Base-by-base conservation (phyloP, 352 stramenopile genomes). In the Salisapilia sapeloensis region DNA sequence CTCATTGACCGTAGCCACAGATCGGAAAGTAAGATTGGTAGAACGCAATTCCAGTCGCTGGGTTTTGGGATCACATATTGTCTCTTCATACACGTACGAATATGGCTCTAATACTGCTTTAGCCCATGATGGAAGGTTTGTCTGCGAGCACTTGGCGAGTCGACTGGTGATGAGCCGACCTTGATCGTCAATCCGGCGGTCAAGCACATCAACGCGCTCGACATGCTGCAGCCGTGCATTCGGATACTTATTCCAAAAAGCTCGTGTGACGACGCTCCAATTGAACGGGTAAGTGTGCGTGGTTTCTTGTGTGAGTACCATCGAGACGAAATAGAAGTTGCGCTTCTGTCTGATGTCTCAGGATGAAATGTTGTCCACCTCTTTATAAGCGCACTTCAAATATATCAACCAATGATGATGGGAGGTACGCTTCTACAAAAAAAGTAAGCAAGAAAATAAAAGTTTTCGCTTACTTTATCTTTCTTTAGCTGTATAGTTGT, bases 191-290 rank as follows among this genome's bases (percentile, higher is more conserved):
- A 90, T 53, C 24, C 42, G 46, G 19, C 74, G 70, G 40, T 82
- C 71, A 38, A 90, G 40, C 18, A 90, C 67, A 44, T 90, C 74
- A 35, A 86, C 59, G 36, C 74, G 70, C 52, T 90, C 74, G 15
- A 90, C 65, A 36, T 86, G 74, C 16, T 64, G 45, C 9, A 90
- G 66, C 35, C 48, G 56, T 40, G 69, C 51, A 45, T 90, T 84
- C 37, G 74, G 74, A 49, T 90, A 90, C 46, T 90, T 90, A 63
- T 90, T 86, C 70, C 70, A 90, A 53, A 86, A 86, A 24, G 74
- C 74, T 41, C 70, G 70, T 24, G 70, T 81, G 27, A 90, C 74
- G 28, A 90, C 67, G 52, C 76, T 65, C 74, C 74, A 89, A 8
- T 62, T 47, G 52, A 81, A 89, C 24, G 69, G 69, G 38, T 89